Percentiles rank a stretch among this genome's conserved stretches.
phyloP scores from a whole-genome alignment of 2,329 filamentous ascomycete genomes.

The Aspergillus novoparasiticus region DNA sequence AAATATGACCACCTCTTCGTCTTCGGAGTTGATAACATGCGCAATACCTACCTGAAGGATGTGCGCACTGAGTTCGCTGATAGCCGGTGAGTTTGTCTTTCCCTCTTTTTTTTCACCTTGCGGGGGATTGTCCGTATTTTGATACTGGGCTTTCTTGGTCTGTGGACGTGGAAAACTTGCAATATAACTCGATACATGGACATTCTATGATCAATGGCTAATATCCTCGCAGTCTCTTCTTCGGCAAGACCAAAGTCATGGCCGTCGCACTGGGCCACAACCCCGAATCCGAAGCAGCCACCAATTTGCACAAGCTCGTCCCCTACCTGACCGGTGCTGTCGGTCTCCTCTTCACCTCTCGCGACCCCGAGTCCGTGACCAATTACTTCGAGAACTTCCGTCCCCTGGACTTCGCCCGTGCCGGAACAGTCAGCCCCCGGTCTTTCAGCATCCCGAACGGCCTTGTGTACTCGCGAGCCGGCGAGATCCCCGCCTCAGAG shows the following conservation, averaged over 20 bases:
- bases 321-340: conserved; percentile 77
- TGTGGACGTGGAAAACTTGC: neutral
- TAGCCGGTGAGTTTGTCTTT: conserved; percentile 65
- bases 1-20: conserved; percentile 90
- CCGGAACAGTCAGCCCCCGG: conserved; percentile 73
- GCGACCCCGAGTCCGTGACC: conserved; percentile 66
- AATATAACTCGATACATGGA: neutral
- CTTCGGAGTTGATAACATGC: conserved; percentile 95
- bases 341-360: conserved; percentile 87
- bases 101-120: neutral
- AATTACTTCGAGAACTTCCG: conserved; percentile 72
- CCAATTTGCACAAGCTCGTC: conserved; percentile 72
- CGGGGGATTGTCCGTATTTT: neutral
- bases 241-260: conserved; percentile 99
- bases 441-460: conserved; percentile 81
- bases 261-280: conserved; percentile 84
- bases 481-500: conserved; percentile 75
- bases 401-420: conserved; percentile 87
- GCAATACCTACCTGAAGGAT: conserved; percentile 92
- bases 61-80: conserved; percentile 83
- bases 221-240: conserved; percentile 73
- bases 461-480: conserved; percentile 75
- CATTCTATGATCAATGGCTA: neutral
- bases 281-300: conserved; percentile 76
- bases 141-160: neutral